Evolutionary conservation across 345 rosid species (phyloP).

Genomic region (Eutrema japonicum): DNA sequence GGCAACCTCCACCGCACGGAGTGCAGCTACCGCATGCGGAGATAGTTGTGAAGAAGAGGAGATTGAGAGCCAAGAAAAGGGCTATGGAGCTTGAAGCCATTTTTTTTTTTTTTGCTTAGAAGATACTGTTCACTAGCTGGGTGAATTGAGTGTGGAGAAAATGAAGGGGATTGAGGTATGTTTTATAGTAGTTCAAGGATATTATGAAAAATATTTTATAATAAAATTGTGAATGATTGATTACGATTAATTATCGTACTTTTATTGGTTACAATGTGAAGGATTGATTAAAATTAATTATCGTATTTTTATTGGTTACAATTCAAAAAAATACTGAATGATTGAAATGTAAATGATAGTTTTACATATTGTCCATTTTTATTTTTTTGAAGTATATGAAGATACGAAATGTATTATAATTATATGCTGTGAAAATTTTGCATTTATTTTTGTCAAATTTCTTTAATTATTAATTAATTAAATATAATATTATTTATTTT

Average conservation of each 20-base stretch:
- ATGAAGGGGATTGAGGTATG: slow-evolving; percentile 17
- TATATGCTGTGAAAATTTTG: neutral
- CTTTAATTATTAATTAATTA: too few species aligned
- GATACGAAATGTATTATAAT: neutral
- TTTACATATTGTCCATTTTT: neutral
- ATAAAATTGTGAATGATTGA: slow-evolving; percentile 11
- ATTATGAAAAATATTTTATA: neutral
- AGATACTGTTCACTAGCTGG: slow-evolving; percentile 27
- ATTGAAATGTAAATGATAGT: neutral
- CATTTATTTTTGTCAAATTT: too few species aligned
- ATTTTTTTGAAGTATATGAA: neutral
- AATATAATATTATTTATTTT: too few species aligned
- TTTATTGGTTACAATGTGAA: slow-evolving; percentile 2
- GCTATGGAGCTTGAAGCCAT: slow-evolving; percentile 47
- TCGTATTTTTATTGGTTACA: neutral
- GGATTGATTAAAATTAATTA: slow-evolving; percentile 9
- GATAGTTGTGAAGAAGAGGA: slow-evolving; percentile 42
- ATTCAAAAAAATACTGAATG: neutral
- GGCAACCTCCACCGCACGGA: slow-evolving; percentile 56
- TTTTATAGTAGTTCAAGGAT: slow-evolving; percentile 42
- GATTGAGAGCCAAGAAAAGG: slow-evolving; percentile 40
- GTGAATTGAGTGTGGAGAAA: slow-evolving; percentile 36
- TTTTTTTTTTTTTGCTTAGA: neutral
- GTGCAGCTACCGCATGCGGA: slow-evolving; percentile 46
- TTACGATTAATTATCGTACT: neutral